phyloP scores from a whole-genome alignment of 2,329 filamentous ascomycete species.

The Neofusicoccum parvum region DNA sequence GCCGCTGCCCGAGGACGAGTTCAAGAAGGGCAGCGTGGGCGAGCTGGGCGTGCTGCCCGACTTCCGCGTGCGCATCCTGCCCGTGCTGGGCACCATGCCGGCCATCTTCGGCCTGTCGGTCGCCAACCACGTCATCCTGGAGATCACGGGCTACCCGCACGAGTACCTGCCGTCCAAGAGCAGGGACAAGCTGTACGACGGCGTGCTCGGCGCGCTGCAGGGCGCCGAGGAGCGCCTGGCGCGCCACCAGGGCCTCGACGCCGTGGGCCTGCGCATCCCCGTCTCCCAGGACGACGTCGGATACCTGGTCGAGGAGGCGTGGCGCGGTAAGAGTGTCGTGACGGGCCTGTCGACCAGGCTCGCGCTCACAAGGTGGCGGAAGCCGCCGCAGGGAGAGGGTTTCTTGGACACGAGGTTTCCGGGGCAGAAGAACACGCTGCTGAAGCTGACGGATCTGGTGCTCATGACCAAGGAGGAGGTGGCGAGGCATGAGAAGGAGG shows the following conservation, averaged over 20 bases:
- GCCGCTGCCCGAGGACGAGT: conserved; percentile 85
- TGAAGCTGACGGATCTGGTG: conserved; percentile 73
- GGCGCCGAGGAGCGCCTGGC: conserved; percentile 77
- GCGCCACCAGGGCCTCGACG: conserved; percentile 53
- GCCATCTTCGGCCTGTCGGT: conserved; percentile 90
- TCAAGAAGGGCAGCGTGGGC: conserved; percentile 78
- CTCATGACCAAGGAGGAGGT: conserved; percentile 95
- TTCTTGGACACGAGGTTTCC: conserved; percentile 68
- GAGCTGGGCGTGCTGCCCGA: conserved; percentile 88
- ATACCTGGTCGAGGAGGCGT: conserved; percentile 89
- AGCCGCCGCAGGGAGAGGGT: conserved; percentile 52
- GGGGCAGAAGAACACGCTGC: conserved; percentile 75
- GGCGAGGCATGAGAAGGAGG: conserved; percentile 73
- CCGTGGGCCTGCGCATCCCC: conserved; percentile 75
- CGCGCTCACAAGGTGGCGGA: conserved; percentile 77
- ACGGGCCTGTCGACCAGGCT: conserved; percentile 81
- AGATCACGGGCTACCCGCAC: conserved; percentile 78
- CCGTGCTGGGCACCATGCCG: conserved; percentile 95
- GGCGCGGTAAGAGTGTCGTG: conserved; percentile 76
- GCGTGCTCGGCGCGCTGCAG: conserved; percentile 74
- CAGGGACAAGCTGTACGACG: conserved; percentile 89
- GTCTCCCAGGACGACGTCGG: conserved; percentile 79
- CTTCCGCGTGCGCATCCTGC: conserved; percentile 91
- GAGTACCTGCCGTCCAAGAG: conserved; percentile 81
- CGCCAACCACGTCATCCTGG: conserved; percentile 90